Base-by-base conservation (phyloP, 1,284 basidiomycete species). In the Fomitopsis pinicola region DNA sequence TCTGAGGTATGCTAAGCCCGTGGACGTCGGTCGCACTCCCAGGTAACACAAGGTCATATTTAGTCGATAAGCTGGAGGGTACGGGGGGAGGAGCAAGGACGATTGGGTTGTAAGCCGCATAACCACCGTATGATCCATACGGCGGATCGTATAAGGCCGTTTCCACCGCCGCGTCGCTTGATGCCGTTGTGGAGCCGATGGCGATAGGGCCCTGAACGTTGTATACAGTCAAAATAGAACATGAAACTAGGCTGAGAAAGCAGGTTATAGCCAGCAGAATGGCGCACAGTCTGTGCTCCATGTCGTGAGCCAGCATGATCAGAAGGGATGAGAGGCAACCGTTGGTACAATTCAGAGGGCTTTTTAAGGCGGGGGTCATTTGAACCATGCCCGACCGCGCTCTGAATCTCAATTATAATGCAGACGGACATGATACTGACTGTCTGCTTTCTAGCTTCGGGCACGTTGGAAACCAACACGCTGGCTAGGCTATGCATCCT, bases 1-100 rank as follows among this genome's bases (percentile, higher is more conserved):
- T 74, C 63, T 85, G 83, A 6, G 75, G 74, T 38, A 88, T 86
- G 2, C 82, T 85, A 4, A 82, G 69, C 0, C 76, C 79, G 8
- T 38, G 28, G 10, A 83, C 71, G 1, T 77, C 77, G 8, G 52
- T 50, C 60, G 54, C 71, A 65, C 53, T 69, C 36, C 57, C 64
- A 1, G 62, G 63, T 12, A 68, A 61, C 12, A 62, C 60, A 22
- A 68, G 59, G 12, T 61, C 58, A 52, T 78, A 76, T 58, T 59
- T 71, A 63, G 15, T 62, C 38, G 67, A 38, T 1, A 54, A 26
- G 59, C 66, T 40, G 55, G 15, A 38, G 62, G 67, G 17, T n/a
- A 59, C 1, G 69, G 71, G 12, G 1, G 68, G 48, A 1, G 72
- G 72, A 2, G 69, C 62, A 5, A 68, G 58, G 57, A 64, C 63